These are phyloP conservation scores for Myochromella boudieri DNA, from an alignment of 768 basidiomycete species.

Conservation along the genomic window DNA sequence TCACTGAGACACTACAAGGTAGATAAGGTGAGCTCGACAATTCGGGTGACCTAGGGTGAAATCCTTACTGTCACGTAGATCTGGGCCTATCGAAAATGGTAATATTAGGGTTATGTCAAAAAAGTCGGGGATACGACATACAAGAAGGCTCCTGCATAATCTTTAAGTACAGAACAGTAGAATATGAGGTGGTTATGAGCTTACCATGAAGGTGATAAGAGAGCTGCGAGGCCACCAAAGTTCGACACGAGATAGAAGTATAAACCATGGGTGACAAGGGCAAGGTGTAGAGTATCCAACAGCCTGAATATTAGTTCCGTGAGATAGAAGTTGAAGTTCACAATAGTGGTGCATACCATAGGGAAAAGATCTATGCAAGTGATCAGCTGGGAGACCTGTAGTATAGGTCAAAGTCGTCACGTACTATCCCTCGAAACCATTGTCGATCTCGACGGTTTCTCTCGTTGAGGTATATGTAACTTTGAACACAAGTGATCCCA, in stretches of 20 bases:
- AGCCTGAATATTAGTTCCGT: constrained; percentile 6
- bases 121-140: constrained; percentile 10
- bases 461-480: not conserved
- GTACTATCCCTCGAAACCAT: not conserved
- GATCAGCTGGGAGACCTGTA: not conserved
- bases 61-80: constrained; percentile 12
- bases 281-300: constrained; percentile 18
- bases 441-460: not conserved
- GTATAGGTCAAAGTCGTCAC: not conserved
- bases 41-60: not conserved
- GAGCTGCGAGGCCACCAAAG: constrained; percentile 17
- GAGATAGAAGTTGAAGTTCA: not conserved
- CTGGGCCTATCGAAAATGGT: constrained; percentile 2
- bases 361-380: constrained; percentile 8
- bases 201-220: constrained; percentile 30
- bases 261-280: constrained; percentile 12
- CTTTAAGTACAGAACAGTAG: no score
- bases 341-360: constrained; percentile 8
- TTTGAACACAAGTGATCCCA: constrained; percentile 12
- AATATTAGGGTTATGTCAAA: not conserved
- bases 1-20: constrained; percentile 22
- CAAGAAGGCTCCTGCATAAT: constrained; percentile 13
- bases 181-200: not conserved
- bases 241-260: constrained; percentile 16
- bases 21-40: not conserved